phyloP scores from a whole-genome alignment of 2,329 filamentous ascomycete species.

The Aureobasidium sp. region DNA sequence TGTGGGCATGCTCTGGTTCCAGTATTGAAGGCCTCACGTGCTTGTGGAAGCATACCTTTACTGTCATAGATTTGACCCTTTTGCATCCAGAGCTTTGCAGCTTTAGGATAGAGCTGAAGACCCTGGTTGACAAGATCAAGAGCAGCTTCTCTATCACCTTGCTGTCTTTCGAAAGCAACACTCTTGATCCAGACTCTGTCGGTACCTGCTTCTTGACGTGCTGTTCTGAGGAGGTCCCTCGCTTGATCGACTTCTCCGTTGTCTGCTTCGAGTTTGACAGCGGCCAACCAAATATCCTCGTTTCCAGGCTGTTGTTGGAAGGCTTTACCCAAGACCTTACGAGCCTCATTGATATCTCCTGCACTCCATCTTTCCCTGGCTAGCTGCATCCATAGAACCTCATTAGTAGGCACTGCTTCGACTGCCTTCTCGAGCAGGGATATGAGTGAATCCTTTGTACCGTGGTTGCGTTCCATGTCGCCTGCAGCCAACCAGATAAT shows the following conservation, averaged over 20 bases:
- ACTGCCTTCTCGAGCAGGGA: constrained; percentile 86
- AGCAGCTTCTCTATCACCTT: constrained; percentile 70
- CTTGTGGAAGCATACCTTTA: constrained; percentile 70
- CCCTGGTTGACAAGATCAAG: constrained; percentile 83
- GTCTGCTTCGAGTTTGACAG: constrained; percentile 92
- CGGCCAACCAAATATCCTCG: constrained; percentile 95
- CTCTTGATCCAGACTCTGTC: constrained; percentile 97
- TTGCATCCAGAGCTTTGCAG: constrained; percentile 93
- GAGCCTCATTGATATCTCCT: constrained; percentile 78
- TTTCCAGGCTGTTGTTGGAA: constrained; percentile 96
- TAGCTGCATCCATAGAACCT: constrained; percentile 91
- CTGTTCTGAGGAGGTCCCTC: constrained; percentile 70
- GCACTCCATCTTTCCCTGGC: constrained; percentile 91
- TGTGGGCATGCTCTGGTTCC: constrained; percentile 81
- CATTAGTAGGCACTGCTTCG: constrained; percentile 83
- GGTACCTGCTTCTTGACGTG: constrained; percentile 81
- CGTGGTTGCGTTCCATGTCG: constrained; percentile 85
- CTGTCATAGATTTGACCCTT: constrained; percentile 96
- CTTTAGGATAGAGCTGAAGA: constrained; percentile 75
- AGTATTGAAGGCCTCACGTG: constrained; percentile 80
- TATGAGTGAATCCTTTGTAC: constrained; percentile 74
- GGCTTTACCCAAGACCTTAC: constrained; percentile 75
- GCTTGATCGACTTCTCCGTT: constrained; percentile 77
- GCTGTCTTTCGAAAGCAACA: constrained; percentile 83
- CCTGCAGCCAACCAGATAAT: constrained; percentile 86